Percentiles rank a stretch among this genome's conserved stretches.
phyloP scores from a whole-genome alignment of 208 protist genomes.

The Trypanosoma grayi region DNA sequence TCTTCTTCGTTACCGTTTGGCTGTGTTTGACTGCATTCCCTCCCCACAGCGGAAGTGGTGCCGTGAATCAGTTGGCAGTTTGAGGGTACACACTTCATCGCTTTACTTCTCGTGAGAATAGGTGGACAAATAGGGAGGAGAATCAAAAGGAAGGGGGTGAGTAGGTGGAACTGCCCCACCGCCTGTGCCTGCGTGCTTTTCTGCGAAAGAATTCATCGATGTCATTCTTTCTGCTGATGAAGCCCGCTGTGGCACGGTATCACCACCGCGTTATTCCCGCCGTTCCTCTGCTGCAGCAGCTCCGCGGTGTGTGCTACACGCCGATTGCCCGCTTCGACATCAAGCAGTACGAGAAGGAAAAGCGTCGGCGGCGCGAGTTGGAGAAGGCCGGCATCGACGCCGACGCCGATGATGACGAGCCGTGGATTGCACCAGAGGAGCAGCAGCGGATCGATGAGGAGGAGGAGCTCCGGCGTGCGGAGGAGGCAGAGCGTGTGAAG shows the following conservation, averaged over 20 bases:
- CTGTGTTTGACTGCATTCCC: too few relatives aligned
- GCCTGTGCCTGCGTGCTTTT: neutral
- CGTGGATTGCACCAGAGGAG: conserved; percentile 73
- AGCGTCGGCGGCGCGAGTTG: conserved; percentile 61
- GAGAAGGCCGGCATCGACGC: conserved; percentile 66
- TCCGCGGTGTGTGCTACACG: conserved; percentile 20
- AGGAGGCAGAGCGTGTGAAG: conserved; percentile 57
- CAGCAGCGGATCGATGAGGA: conserved; percentile 74
- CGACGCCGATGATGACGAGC: conserved; percentile 41
- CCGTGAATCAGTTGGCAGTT: too few relatives aligned
- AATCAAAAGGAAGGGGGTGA: too few relatives aligned
- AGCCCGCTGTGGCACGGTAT: neutral
- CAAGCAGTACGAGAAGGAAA: conserved; percentile 73
- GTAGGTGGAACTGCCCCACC: too few relatives aligned
- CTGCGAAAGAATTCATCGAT: neutral
- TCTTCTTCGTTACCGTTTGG: neutral
- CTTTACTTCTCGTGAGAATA: too few relatives aligned
- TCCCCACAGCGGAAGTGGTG: too few relatives aligned
- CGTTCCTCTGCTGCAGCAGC: neutral
- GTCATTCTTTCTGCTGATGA: neutral
- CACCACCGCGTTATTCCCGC: neutral
- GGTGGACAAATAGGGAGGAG: too few relatives aligned
- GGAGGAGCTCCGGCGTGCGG: conserved; percentile 33
- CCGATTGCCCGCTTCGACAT: conserved; percentile 60
- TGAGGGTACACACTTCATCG: too few relatives aligned